Conservation (phyloP, 768 basidiomycete genomes). For the Trametes meyenii region DNA sequence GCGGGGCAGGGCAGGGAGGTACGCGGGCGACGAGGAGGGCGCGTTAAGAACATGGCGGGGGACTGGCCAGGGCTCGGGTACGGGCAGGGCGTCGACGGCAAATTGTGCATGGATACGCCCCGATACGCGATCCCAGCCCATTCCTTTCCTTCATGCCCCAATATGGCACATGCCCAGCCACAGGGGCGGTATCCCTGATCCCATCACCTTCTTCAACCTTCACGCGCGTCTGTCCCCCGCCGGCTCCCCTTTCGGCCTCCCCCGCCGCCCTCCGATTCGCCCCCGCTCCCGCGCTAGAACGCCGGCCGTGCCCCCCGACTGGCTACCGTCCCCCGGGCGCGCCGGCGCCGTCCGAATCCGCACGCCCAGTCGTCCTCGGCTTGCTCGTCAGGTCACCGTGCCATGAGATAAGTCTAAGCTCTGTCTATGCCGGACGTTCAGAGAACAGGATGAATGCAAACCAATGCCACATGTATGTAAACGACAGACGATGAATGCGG, state of each 20-base stretch:
- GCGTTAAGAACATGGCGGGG: neutral
- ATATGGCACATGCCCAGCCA: slow-evolving; percentile 8
- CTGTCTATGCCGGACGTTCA: neutral
- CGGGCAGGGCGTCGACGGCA: neutral
- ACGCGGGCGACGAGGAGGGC: neutral
- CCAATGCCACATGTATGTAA: slow-evolving; percentile 9
- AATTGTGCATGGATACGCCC: slow-evolving; percentile 11
- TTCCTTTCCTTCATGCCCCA: slow-evolving; percentile 11
- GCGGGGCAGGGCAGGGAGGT: slow-evolving; percentile 6
- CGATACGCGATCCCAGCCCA: neutral
- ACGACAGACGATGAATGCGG: slow-evolving; percentile 17
- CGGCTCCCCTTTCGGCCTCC: neutral
- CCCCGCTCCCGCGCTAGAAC: neutral
- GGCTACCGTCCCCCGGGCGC: neutral
- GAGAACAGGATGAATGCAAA: slow-evolving; percentile 1
- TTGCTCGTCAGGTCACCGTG: no score
- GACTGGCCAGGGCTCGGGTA: neutral
- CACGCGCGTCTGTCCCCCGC: neutral
- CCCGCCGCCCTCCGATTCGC: slow-evolving; percentile 9
- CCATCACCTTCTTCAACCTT: slow-evolving; percentile 8
- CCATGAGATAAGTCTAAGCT: neutral
- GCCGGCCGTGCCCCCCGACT: neutral
- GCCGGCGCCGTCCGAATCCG: slow-evolving; percentile 1
- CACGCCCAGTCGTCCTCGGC: no score
- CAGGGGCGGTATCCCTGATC: slow-evolving; percentile 15